Evolutionary conservation across 1,284 basidiomycete genomes (phyloP).

Genomic region (Ustanciosporium gigantosporum): DNA sequence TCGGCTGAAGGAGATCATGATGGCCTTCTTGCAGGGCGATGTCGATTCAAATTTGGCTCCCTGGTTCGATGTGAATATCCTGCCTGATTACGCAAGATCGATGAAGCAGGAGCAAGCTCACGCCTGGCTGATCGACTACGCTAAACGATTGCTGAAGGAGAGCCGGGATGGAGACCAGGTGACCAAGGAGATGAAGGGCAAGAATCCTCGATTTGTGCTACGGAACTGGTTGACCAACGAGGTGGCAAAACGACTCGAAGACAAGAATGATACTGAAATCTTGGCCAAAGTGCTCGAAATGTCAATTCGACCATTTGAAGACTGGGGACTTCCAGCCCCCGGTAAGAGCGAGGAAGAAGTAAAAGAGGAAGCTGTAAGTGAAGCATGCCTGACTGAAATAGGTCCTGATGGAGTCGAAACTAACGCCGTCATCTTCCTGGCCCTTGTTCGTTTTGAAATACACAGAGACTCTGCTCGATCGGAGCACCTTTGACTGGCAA

Average conservation of each 20-base stretch:
- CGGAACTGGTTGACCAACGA: conserved; percentile 58
- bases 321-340: conserved; percentile 29
- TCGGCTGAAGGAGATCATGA: conserved; percentile 13
- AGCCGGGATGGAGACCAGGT: conserved; percentile 19
- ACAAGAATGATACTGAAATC: conserved; percentile 48
- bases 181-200: conserved; percentile 23
- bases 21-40: conserved; percentile 25
- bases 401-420: too few species aligned
- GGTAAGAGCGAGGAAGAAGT: conserved; percentile 63
- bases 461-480: conserved; percentile 36
- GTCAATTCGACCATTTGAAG: conserved; percentile 48
- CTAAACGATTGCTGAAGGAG: conserved; percentile 27
- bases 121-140: conserved; percentile 45
- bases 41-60: background rate
- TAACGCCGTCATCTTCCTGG: too few species aligned
- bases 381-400: too few species aligned
- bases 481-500: conserved; percentile 39
- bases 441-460: too few species aligned
- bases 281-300: conserved; percentile 49
- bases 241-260: conserved; percentile 46
- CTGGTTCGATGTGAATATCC: conserved; percentile 30
- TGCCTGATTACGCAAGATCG: conserved; percentile 24
- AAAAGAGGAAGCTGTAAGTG: conserved; percentile 68
- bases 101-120: conserved; percentile 27
- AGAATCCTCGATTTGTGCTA: conserved; percentile 54